Evolutionary conservation across 164 flowering plant genomes (phyloP), one percentile per base, ranked within the genome.

Genomic region (Santalum album): DNA sequence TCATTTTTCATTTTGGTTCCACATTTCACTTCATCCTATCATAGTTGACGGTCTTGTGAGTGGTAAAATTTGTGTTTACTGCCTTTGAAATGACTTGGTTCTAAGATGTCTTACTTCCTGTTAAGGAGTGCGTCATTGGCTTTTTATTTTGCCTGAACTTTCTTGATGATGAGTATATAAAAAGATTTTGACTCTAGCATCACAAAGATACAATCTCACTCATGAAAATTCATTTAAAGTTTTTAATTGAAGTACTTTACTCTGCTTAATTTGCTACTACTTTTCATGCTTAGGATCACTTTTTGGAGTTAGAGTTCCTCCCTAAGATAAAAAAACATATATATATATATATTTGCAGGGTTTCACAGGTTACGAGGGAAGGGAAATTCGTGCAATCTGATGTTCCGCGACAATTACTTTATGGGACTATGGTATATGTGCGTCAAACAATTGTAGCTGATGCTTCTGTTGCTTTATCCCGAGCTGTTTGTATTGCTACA

Each of bases 401-500:
- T 70, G 94, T 94, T 43, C 99, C 99, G 0, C 64, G 90, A 45
- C 99, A 94, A 70, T 74, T 94, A 14, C 59, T 87, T 58, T 94
- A 94, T 70, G 97, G 96, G 25, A 87, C 99, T 21, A 94, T 94
- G 99, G 99, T 94, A 15, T 87, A 56, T 74, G 97, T 87, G 29
- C 79, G 99, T 24, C 84, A 94, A 62, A 64, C 80, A 9, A 90
- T 94, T 68, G 99, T 94, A 25, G 26, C 73, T 42, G 92, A 84
- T 81, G 99, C 99, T 53, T 90, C 99, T 14, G 9, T 20, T 72
- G 92, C 95, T 56, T 72, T 94, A 58, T 94, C 99, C 57, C 67
- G 81, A 57, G 99, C 96, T 47, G 95, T 87, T 54, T 80, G 88
- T 62, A 84, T 94, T 58, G 97, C 99, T 54, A 89, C 91, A 17